Evolutionary conservation across 2,329 filamentous ascomycete genomes (phyloP), one percentile per base, ranked within the genome.

Genomic region (Penicillium sp.): DNA sequence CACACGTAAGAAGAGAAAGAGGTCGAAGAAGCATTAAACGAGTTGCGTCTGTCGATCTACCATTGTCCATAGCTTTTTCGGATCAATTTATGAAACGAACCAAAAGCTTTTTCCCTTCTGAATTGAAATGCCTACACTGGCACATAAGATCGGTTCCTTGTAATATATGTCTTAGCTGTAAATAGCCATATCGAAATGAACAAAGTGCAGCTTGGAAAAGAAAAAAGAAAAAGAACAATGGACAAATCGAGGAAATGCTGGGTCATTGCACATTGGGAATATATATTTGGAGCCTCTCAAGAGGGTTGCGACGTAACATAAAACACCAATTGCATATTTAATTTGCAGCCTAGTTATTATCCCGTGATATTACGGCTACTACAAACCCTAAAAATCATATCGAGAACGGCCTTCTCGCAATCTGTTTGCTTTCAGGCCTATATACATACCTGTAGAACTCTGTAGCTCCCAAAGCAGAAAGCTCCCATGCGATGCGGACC

Each of bases 1-100:
- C 10, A 53, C 57, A 43, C 68, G 64, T 60, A 70, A 69, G 64
- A 73, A 71, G 65, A 70, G 70, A 58, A 73, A 72, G 64, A 67
- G 72, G 51, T 70, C 70, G 9, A 73, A 69, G 62, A 72, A 71
- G 62, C 63, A 72, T 55, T 71, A 41, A 52, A 50, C 40, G 59
- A 29, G 13, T 21, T 34, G 24, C 13, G 26, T 40, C 17, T 48
- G 26, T 34, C 19, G 29, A 37, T 53, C 35, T 37, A 13, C 31
- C 26, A 52, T 49, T 54, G 47, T 53, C 38, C 22, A 54, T 49
- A 53, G 24, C 38, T 47, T 47, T 39, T 38, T 46, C 38, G 9
- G 29, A 37, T 19, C 26, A 31, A 17, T 47, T 19, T 31, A 37
- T 52, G 45, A 39, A 21, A 44, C n/a, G 26, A 53, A 34, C 3